These are phyloP conservation scores for Ligustrum vulgare DNA, from an alignment of 257 asterid species.

Conservation along the genomic window DNA sequence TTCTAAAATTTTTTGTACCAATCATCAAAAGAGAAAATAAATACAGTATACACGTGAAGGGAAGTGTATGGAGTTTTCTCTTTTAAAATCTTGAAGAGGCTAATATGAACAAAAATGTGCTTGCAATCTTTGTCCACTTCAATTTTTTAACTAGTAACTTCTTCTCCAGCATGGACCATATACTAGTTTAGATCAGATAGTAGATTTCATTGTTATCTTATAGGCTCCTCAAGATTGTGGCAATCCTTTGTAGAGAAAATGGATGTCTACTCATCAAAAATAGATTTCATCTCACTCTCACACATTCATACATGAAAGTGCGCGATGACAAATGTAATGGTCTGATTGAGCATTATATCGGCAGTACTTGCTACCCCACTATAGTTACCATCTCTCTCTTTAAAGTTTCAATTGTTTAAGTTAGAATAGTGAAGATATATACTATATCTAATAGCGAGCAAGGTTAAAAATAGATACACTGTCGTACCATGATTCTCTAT, in stretches of 20 bases:
- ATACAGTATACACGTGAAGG: too few relatives aligned
- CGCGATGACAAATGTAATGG: not conserved
- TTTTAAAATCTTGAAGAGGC: slow-evolving; percentile 13
- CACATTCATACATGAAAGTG: not conserved
- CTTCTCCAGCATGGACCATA: slow-evolving; percentile 40
- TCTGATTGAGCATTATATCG: not conserved
- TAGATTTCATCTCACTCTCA: slow-evolving; percentile 2
- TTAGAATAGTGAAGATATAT: too few relatives aligned
- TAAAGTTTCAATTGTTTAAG: not conserved
- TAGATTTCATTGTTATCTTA: slow-evolving; percentile 29
- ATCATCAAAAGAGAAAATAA: too few relatives aligned
- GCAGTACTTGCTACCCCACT: not conserved
- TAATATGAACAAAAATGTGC: slow-evolving; percentile 30
- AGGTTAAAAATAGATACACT: too few relatives aligned
- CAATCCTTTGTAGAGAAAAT: slow-evolving; percentile 36
- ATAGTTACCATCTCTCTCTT: not conserved
- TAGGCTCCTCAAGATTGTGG: slow-evolving; percentile 51
- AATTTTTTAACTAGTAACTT: slow-evolving; percentile 16
- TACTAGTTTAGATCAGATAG: slow-evolving; percentile 22
- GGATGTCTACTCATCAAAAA: slow-evolving; percentile 53
- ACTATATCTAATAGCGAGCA: too few relatives aligned
- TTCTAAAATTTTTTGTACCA: too few relatives aligned
- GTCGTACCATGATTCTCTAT: too few relatives aligned
- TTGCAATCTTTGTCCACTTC: slow-evolving; percentile 36
- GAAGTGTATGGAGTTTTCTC: not conserved